Conservation (phyloP, 768 basidiomycete genomes). For the Dictyophora rubrovolvata region DNA sequence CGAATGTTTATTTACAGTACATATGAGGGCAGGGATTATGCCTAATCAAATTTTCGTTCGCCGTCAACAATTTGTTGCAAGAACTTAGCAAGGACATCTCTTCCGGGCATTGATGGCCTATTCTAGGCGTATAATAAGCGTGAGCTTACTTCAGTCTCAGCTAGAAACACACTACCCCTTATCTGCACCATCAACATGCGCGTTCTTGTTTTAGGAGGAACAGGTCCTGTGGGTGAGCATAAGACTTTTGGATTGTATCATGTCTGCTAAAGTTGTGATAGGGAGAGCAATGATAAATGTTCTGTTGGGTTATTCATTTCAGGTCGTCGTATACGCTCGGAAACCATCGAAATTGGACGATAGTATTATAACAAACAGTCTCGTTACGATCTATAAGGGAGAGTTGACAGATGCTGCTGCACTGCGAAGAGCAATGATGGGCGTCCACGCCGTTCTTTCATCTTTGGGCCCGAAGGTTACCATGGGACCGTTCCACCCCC, state of each 20-base stretch:
- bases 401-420: constrained; percentile 41
- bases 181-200: neutral
- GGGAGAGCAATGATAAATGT: neutral
- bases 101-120: neutral
- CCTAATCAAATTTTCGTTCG: neutral
- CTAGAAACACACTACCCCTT: neutral
- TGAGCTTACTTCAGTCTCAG: neutral
- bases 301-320: constrained; percentile 33
- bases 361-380: constrained; percentile 33
- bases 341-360: constrained; percentile 53
- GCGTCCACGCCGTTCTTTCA: constrained; percentile 54
- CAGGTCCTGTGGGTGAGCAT: neutral
- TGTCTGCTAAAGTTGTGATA: neutral
- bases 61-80: neutral
- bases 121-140: neutral
- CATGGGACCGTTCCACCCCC: constrained; percentile 24
- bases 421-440: constrained; percentile 42
- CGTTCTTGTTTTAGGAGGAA: neutral
- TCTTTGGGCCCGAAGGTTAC: constrained; percentile 46
- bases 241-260: neutral
- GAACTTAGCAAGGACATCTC: too few relatives aligned
- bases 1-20: too few relatives aligned
- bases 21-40: too few relatives aligned
- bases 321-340: constrained; percentile 52
- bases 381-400: constrained; percentile 44